phyloP scores from a whole-genome alignment of 768 basidiomycete species.

The Pulveroboletus frians region DNA sequence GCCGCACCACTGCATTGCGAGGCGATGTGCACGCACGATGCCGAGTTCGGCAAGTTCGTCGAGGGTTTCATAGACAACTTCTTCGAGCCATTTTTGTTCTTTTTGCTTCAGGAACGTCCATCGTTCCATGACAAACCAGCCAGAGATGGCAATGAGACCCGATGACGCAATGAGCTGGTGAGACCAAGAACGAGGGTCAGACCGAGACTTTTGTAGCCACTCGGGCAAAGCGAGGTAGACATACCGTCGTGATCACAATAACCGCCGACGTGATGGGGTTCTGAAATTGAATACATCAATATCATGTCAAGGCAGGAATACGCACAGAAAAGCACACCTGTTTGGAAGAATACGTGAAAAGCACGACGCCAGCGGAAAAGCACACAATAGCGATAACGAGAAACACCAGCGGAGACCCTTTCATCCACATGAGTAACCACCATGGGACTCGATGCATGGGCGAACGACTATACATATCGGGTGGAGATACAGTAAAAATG shows the following conservation, averaged over 20 bases:
- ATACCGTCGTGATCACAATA: constrained; percentile 65
- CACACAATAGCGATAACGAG: constrained; percentile 77
- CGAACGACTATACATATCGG: constrained; percentile 33
- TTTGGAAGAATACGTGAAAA: constrained; percentile 67
- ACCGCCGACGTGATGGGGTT: constrained; percentile 55
- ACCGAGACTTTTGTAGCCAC: background rate
- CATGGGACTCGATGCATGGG: constrained; percentile 49
- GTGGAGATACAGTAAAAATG: background rate
- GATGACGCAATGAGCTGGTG: constrained; percentile 30
- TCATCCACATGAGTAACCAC: constrained; percentile 73
- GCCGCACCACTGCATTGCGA: constrained; percentile 22
- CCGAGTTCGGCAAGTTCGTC: constrained; percentile 16
- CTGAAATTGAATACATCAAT: constrained; percentile 30
- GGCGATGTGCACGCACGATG: constrained; percentile 23
- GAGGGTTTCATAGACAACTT: constrained; percentile 30
- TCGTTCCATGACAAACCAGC: constrained; percentile 48
- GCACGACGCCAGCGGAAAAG: constrained; percentile 71
- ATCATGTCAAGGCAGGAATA: background rate
- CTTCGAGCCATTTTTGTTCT: constrained; percentile 44
- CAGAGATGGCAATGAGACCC: constrained; percentile 43
- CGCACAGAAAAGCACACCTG: constrained; percentile 41
- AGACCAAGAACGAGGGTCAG: background rate
- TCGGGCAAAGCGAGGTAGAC: background rate
- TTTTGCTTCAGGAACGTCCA: constrained; percentile 40
- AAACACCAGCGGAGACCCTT: constrained; percentile 76